These are phyloP conservation scores for Chalaropsis thielavioides DNA, from an alignment of 2,329 filamentous ascomycete genomes.

Conservation along the genomic window DNA sequence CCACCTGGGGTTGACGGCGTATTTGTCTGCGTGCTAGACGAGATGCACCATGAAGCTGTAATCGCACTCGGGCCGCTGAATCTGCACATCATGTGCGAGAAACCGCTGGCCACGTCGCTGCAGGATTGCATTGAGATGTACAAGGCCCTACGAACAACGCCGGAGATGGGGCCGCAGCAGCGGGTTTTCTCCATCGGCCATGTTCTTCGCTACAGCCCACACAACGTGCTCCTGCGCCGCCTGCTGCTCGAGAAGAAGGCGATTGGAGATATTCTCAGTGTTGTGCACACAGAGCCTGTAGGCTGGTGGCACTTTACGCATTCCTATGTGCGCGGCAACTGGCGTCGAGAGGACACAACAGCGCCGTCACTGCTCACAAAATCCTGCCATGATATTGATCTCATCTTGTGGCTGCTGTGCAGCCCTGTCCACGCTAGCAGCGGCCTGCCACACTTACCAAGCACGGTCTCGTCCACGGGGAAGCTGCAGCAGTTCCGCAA, in stretches of 20 bases:
- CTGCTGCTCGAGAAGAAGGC: constrained; percentile 59
- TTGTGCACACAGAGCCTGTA: constrained; percentile 87
- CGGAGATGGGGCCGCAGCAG: constrained; percentile 21
- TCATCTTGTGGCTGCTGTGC: constrained; percentile 80
- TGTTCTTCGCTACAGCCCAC: constrained; percentile 82
- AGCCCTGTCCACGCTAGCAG: constrained; percentile 41
- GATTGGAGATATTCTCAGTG: constrained; percentile 71
- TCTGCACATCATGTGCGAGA: constrained; percentile 87
- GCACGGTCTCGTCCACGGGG: constrained; percentile 60
- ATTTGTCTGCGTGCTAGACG: constrained; percentile 62
- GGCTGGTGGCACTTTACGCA: constrained; percentile 95
- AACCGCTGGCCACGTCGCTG: constrained; percentile 72
- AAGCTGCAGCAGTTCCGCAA: constrained; percentile 64
- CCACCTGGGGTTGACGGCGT: constrained; percentile 45
- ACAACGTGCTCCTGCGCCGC: constrained; percentile 72
- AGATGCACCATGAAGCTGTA: constrained; percentile 73
- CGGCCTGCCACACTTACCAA: constrained; percentile 53
- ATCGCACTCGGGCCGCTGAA: constrained; percentile 53
- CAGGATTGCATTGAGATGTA: constrained; percentile 66
- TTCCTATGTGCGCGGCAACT: constrained; percentile 85
- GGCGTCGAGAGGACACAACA: constrained; percentile 65
- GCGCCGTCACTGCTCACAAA: constrained; percentile 81
- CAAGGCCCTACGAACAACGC: constrained; percentile 33
- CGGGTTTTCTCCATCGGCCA: constrained; percentile 77
- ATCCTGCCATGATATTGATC: constrained; percentile 90